phyloP scores from a whole-genome alignment of 2,329 filamentous ascomycete genomes.

The Chrysoporthe puriensis region DNA sequence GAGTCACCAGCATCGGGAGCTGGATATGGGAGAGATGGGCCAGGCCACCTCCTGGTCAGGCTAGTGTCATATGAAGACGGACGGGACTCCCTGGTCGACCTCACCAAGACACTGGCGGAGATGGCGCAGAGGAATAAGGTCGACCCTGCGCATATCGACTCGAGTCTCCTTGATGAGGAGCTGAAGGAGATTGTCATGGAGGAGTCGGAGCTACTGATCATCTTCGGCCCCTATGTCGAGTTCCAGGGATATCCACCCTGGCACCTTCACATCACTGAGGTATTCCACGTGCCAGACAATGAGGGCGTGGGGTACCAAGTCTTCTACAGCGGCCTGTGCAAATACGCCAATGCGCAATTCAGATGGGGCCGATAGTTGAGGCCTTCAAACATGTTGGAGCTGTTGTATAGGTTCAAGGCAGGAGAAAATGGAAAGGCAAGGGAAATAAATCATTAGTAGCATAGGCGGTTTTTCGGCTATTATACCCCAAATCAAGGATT shows the following conservation, averaged over 20 bases:
- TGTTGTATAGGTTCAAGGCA: slow-evolving; percentile 19
- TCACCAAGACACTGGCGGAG: slow-evolving; percentile 90
- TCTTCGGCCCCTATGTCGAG: slow-evolving; percentile 84
- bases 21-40: slow-evolving; percentile 45
- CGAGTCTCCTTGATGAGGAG: slow-evolving; percentile 87
- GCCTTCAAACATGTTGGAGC: slow-evolving; percentile 17
- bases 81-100: slow-evolving; percentile 89
- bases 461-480: slow-evolving; percentile 21
- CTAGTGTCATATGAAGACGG: slow-evolving; percentile 88
- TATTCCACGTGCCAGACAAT: slow-evolving; percentile 79
- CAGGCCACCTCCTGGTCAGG: slow-evolving; percentile 62
- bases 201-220: slow-evolving; percentile 86
- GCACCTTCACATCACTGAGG: slow-evolving; percentile 94
- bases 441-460: slow-evolving; percentile 3
- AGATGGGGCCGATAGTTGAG: slow-evolving; percentile 68
- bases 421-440: slow-evolving; percentile 13
- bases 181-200: slow-evolving; percentile 77
- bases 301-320: slow-evolving; percentile 90
- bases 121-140: slow-evolving; percentile 94
- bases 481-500: slow-evolving; percentile 32
- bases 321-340: slow-evolving; percentile 82
- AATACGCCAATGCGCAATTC: slow-evolving; percentile 87
- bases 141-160: slow-evolving; percentile 77
- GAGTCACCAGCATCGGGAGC: slow-evolving; percentile 47
- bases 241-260: slow-evolving; percentile 93